Base-by-base conservation (phyloP, 257 asterid species). In the Linaria vulgaris region DNA sequence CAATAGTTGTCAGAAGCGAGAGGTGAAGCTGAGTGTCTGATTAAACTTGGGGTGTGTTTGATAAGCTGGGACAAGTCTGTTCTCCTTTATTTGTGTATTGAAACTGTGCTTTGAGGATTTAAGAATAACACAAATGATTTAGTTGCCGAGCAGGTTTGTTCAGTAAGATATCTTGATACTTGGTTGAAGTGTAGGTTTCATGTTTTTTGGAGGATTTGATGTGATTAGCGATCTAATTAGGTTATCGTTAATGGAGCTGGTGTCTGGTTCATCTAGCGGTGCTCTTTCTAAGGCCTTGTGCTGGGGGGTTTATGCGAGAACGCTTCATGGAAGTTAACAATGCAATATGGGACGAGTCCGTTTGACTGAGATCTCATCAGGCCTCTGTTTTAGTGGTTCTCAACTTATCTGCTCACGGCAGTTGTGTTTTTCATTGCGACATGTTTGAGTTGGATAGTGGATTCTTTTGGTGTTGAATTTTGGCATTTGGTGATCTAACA, bases 21-120 rank as follows among this genome's bases (percentile, higher is more conserved):
- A 9, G 56, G 30, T 50, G 56, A 17, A 37, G 45, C 60, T 55
- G 63, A 65, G 24, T 25, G 20, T 23, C 67, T 23, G 53, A 47
- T 34, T 47, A 20, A 51, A 69, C 48, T 23, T 67, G 69, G 61
- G n/a, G n/a, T n/a, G n/a, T n/a, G n/a, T n/a, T n/a, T n/a, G n/a
- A n/a, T n/a, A n/a, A n/a, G n/a, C n/a, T 21, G 48, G 38, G 56
- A 56, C 19, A n/a, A n/a, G n/a, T 20, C 20, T 38, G 21, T 19
- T 38, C 52, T 45, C 53, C 38, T 37, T 16, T 10, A 27, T 38
- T 14, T 38, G 24, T 53, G 51, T 68, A 44, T 17, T 19, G 52
- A 63, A 22, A 57, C 45, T 47, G 25, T 71, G 56, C 23, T 55
- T 54, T 21, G 37, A 71, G 70, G 70, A 59, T 47, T 48, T 39